Base-by-base conservation (phyloP, 2,329 filamentous ascomycete genomes). In the Sporothrix variecibatus region DNA sequence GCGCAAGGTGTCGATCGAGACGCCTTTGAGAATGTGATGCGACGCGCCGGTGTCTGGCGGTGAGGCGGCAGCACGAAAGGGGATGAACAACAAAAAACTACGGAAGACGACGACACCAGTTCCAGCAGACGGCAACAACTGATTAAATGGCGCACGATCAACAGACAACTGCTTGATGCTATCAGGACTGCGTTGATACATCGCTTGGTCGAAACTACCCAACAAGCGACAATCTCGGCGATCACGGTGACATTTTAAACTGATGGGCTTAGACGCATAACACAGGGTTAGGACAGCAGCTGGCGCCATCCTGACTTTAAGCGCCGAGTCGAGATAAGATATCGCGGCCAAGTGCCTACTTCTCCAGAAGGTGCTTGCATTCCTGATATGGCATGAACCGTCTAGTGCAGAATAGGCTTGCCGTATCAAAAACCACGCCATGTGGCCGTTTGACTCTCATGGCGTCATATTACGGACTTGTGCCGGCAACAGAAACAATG, bases 21-120 rank as follows among this genome's bases (percentile, higher is more conserved):
- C 71, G 94, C 98, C 80, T 97, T 97, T 83, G 92, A 94, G 82
- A 89, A 89, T 72, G 93, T 97, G 5, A 95, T 97, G 94, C 89
- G 87, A 77, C 87, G 93, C 78, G 95, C 94, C 6, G 94, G 94
- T 0, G 91, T 95, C 51, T 95, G 95, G 87, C 90, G 90, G 81
- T 92, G 86, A 91, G 17, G 12, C 9, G 2, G 9, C 23, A 49
- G 20, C 7, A 31, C 2, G n/a, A 23, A 15, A 40, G 56, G 72
- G 65, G 2, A 8, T 3, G 12, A 43, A 38, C 43, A 28, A 31
- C 26, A 28, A 69, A 31, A 31, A 11, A 17, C 0, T 26, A 56
- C 46, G 26, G 40, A 9, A 20, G 15, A 23, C n/a, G 31, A 34
- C 31, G 9, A 23, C 60, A 34, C 34, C 34, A 5, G 34, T 34